A percentile compares a stretch with the other conserved stretches of the same genome.
Conservation (phyloP, 1,284 basidiomycete species). For the Porphyrellus sp. region DNA sequence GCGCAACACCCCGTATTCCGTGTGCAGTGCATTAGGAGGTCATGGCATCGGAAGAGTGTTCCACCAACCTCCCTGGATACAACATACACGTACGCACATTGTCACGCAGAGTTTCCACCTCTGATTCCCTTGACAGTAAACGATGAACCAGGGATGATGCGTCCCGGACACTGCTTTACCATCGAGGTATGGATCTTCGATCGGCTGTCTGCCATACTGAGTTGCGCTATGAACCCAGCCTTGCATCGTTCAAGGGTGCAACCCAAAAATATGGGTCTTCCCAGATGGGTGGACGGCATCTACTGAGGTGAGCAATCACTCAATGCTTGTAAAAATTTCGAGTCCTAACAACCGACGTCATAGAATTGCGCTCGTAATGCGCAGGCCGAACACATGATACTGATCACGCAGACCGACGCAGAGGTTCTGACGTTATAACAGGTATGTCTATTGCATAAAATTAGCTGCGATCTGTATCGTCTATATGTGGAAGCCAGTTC, state of each 20-base stretch:
- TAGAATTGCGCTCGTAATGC: constrained; percentile 68
- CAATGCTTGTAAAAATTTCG: not conserved
- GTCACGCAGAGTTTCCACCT: too few species aligned
- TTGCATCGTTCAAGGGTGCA: constrained; percentile 68
- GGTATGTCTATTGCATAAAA: too few species aligned
- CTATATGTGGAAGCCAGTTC: not conserved
- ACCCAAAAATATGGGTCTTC: constrained; percentile 69
- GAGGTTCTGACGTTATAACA: constrained; percentile 56
- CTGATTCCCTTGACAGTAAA: constrained; percentile 52
- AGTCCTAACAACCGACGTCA: not conserved
- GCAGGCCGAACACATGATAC: constrained; percentile 84
- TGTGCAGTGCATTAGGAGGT: constrained; percentile 76
- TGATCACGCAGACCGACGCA: constrained; percentile 73
- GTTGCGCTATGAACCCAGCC: constrained; percentile 46
- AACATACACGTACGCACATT: constrained; percentile 56
- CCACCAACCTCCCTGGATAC: constrained; percentile 82
- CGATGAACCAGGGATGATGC: constrained; percentile 75
- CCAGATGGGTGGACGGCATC: constrained; percentile 88
- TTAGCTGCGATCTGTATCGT: not conserved
- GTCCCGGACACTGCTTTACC: constrained; percentile 83
- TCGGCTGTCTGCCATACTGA: not conserved
- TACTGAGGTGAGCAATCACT: constrained; percentile 57
- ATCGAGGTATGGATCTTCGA: constrained; percentile 59
- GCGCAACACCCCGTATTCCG: constrained; percentile 47
- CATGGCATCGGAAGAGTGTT: constrained; percentile 88